Evolutionary conservation across 805 yeast species (phyloP), one percentile per base, ranked within the genome.

Genomic region (Huiozyma sinensis): DNA sequence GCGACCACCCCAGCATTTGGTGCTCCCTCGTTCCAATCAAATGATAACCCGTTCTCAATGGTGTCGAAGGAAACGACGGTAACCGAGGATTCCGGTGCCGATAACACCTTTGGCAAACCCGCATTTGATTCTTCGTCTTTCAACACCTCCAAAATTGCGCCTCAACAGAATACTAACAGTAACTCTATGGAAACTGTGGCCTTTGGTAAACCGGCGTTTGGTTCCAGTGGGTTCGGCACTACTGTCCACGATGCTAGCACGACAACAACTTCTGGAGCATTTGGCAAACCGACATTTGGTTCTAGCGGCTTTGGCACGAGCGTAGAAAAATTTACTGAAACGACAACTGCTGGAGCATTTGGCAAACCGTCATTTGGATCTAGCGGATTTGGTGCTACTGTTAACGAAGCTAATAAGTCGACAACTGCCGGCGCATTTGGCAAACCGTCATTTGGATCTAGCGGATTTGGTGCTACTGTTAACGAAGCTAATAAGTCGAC

Each of bases 221-320:
- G 55, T 6, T 41, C 38, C 31, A 45, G 49, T 39, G 55, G 50
- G 12, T 28, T 12, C 24, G 11, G 33, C 13, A 11, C 17, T 11
- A 11, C 28, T 9, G 33, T 17, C 33, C 29, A 13, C 10, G 40
- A 39, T 7, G 30, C 28, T 5, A 10, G 3, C 7, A 24, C 27
- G 12, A 7, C 9, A 4, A 30, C 40, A 12, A 27, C 47, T 28
- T 44, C 46, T 13, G 39, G 50, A 17, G 51, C 54, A 6, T 53
- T 52, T 44, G 62, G 60, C 5, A 48, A 50, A 17, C 39, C 64
- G 11, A 43, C 57, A 6, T 55, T 56, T 41, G 56, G 55, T 6
- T 41, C 38, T 31, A 45, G 49, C 37, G 55, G 50, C n/a, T 28
- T 12, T 27, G 11, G 33, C 13, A 11, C 17, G 27, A 11, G 27